These are phyloP conservation scores for Fraxinus albicans DNA, from an alignment of 305 asterid species.

Conservation along the genomic window DNA sequence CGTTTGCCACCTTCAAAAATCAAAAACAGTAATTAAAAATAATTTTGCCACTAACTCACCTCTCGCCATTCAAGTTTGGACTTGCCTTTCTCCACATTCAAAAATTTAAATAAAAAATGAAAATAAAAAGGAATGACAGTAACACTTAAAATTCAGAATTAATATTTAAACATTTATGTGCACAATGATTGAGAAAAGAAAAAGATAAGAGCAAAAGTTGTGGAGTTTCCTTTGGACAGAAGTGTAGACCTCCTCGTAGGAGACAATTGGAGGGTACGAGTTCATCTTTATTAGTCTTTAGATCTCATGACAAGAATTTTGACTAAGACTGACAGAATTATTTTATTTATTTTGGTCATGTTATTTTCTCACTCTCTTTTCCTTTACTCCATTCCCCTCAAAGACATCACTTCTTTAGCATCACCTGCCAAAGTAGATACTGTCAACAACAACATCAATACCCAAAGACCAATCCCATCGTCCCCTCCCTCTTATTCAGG, in stretches of 20 bases:
- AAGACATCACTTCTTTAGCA: conserved; percentile 42
- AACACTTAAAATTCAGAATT: not conserved
- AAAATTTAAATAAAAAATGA: too few species aligned
- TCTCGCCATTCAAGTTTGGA: not conserved
- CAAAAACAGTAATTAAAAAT: too few species aligned
- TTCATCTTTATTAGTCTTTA: conserved; percentile 39
- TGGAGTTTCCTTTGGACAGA: conserved; percentile 68
- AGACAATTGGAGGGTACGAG: conserved; percentile 78
- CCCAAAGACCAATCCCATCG: conserved; percentile 34
- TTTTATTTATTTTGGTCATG: not conserved
- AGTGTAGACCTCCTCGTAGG: conserved; percentile 73
- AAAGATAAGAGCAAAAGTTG: conserved; percentile 37
- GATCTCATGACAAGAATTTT: conserved; percentile 34
- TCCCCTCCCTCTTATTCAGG: too few species aligned
- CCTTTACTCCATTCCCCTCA: conserved; percentile 59
- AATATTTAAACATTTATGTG: not conserved
- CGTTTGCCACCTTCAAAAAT: not conserved
- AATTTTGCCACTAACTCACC: not conserved
- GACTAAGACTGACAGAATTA: conserved; percentile 30
- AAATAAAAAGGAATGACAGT: not conserved
- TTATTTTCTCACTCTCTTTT: conserved; percentile 42
- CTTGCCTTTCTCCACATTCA: not conserved
- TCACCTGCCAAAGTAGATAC: conserved; percentile 55
- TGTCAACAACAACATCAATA: conserved; percentile 31
- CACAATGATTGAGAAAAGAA: conserved; percentile 34